Base-by-base conservation (phyloP, 768 basidiomycete genomes). In the Asterophora parasitica region DNA sequence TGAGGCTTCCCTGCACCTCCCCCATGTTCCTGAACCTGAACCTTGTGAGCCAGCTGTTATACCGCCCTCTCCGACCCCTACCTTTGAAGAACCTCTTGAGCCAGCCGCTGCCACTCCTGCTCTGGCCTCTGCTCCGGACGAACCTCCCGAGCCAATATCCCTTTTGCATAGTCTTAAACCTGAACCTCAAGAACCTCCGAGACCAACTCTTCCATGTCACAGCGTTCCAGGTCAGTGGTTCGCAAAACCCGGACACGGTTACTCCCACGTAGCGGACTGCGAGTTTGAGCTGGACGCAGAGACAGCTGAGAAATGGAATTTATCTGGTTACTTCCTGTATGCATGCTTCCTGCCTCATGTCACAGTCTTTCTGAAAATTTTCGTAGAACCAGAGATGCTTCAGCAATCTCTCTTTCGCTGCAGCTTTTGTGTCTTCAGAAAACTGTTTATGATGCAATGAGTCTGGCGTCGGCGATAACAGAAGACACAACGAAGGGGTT, bases 141-240 rank as follows among this genome's bases (percentile, higher is more conserved):
- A 3, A 23, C 23, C 23, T 23, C 23, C 23, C 23, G 23, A 23
- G 23, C 23, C 23, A 23, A 3, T 6, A 23, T 23, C 6, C 23
- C 23, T 6, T 3, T 23, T 23, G 23, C 23, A 3, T 23, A 6
- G 3, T 23, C 23, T 23, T 23, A 6, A 23, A 23, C 23, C 37
- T 11, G 19, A 13, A 23, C 16, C 47, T 31, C 48, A 23, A 16
- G 13, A 20, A 9, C 19, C 33, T 17, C 9, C 48, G 1, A 50
- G 55, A 32, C 17, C 27, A 11, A 20, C 42, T 33, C 15, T 35
- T 13, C 62, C 68, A 7, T 69, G 64, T 47, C 59, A 68, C 44
- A 57, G 62, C 49, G 61, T 74, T 23, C 73, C 73, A 41, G 73
- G 72, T 5, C 44, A 75, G 6, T 76, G 74, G 73, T 60, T 70